Evolutionary conservation across 768 basidiomycete species (phyloP).

Genomic region (Pleurotus platypus): DNA sequence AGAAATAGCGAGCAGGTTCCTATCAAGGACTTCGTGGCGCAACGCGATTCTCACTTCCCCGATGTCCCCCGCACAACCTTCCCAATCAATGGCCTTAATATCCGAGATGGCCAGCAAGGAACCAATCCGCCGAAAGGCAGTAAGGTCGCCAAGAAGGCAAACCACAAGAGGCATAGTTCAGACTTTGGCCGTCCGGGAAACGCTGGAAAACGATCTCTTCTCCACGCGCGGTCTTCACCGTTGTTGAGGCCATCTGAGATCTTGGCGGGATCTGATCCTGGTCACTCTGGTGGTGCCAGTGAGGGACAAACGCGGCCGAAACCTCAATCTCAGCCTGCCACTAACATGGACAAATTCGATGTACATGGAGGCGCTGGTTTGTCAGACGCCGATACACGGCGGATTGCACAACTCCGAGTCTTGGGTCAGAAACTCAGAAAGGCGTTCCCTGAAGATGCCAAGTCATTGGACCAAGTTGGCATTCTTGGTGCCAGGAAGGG

Average conservation of each 20-base stretch:
- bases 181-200: background rate
- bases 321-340: background rate
- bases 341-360: background rate
- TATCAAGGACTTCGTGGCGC: background rate
- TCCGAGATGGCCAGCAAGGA: background rate
- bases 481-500: background rate
- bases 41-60: background rate
- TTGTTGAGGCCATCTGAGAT: background rate
- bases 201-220: background rate
- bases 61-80: background rate
- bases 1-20: background rate
- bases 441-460: conserved; percentile 50
- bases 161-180: background rate
- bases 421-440: conserved; percentile 55
- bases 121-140: background rate
- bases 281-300: background rate
- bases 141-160: background rate
- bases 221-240: conserved; percentile 2
- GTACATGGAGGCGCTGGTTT: background rate
- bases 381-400: background rate
- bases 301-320: background rate
- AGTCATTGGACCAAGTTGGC: background rate
- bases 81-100: too few relatives aligned
- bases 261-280: background rate
- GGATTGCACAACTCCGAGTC: conserved; percentile 40